Evolutionary conservation across 306 rosid genomes (phyloP).

Genomic region (Lathyrus oleraceus): DNA sequence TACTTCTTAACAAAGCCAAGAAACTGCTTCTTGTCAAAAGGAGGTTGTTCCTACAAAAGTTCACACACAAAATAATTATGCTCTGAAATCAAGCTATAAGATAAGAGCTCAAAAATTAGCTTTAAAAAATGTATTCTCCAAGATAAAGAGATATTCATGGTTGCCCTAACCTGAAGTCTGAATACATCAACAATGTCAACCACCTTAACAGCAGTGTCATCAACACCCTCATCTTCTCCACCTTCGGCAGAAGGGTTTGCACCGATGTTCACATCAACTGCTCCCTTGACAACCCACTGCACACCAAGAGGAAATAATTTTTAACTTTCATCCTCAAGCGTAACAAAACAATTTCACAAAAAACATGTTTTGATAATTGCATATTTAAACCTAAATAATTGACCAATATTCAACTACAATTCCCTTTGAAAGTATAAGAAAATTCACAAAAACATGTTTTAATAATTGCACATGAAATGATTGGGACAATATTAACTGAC

Average conservation of each 20-base stretch:
- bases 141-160: not conserved
- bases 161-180: constrained; percentile 40
- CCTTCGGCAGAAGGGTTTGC: constrained; percentile 98
- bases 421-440: constrained; percentile 33
- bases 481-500: constrained; percentile 34
- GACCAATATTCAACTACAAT: constrained; percentile 44
- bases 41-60: constrained; percentile 72
- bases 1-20: constrained; percentile 59
- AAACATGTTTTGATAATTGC: not conserved
- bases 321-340: not conserved
- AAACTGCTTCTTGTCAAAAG: constrained; percentile 79
- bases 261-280: constrained; percentile 78
- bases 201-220: constrained; percentile 66
- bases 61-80: not conserved
- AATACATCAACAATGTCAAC: constrained; percentile 46
- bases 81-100: not conserved
- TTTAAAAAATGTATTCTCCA: not conserved
- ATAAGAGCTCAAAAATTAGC: not conserved
- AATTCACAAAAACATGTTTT: too few relatives aligned
- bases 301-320: not conserved
- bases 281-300: constrained; percentile 88
- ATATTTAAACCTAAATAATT: not conserved
- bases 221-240: constrained; percentile 79
- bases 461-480: not conserved
- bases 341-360: not conserved